A percentile compares a stretch with the other conserved stretches of the same genome.
Conservation (phyloP, 202 grass and related monocot species). For the Carex arenaria region DNA sequence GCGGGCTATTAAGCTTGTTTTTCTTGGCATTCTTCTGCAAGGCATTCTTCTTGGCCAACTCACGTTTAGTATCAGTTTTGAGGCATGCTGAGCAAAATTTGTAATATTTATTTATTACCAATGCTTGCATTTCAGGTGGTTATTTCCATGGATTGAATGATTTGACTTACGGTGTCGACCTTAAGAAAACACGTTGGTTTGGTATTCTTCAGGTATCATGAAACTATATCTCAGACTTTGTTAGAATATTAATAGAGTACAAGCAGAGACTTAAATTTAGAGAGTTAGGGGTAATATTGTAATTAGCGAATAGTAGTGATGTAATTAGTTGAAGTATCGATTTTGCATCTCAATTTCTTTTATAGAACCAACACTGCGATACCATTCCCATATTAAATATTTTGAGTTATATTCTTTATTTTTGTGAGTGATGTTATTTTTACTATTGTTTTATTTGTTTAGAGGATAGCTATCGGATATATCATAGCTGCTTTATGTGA, state of each 20-base stretch:
- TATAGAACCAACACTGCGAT: background rate
- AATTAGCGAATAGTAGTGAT: too few species aligned
- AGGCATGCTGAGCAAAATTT: background rate
- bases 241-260: background rate
- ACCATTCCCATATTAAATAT: background rate
- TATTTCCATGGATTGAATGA: conserved; percentile 47
- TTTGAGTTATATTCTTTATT: background rate
- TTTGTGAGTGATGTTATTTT: background rate
- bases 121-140: conserved; percentile 33
- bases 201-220: conserved; percentile 42
- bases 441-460: conserved; percentile 3
- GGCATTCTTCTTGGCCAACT: conserved; percentile 1
- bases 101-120: conserved; percentile 2
- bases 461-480: conserved; percentile 51
- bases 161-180: conserved; percentile 38
- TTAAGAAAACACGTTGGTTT: conserved; percentile 37
- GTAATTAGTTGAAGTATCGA: background rate
- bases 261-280: too few species aligned
- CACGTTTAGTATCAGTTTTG: background rate
- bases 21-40: conserved; percentile 43
- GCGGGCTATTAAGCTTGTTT: conserved; percentile 32
- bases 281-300: too few species aligned
- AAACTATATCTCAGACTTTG: background rate
- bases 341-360: background rate
- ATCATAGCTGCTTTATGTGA: conserved; percentile 48